Percentiles rank a stretch among this genome's conserved stretches.
Conservation (phyloP, 176 grass and related monocot species). For the Oryza rufipogon region DNA sequence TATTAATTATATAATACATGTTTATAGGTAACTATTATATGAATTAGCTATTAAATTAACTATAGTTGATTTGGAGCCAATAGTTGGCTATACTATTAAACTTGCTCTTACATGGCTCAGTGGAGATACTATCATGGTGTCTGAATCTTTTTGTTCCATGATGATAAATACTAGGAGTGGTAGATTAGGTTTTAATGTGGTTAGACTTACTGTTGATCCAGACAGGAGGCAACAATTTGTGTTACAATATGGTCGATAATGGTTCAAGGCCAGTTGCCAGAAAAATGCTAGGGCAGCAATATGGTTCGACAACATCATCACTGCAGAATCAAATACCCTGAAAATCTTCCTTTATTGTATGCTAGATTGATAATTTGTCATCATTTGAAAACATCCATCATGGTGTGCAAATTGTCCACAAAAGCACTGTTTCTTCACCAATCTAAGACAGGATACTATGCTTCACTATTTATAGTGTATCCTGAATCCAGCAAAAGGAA, state of each 20-base stretch:
- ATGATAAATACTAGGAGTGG: slow-evolving; percentile 4
- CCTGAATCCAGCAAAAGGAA: not conserved
- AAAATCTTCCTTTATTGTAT: not conserved
- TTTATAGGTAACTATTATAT: too few species aligned
- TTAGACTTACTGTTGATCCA: slow-evolving; percentile 17
- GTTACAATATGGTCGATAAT: not conserved
- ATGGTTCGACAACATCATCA: slow-evolving; percentile 22
- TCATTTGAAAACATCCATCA: slow-evolving; percentile 16
- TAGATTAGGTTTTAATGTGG: slow-evolving; percentile 17
- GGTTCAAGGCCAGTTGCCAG: not conserved
- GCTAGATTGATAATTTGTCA: not conserved
- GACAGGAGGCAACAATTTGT: not conserved
- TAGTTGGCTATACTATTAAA: too few species aligned
- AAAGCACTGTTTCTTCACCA: not conserved
- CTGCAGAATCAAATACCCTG: not conserved
- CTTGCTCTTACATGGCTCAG: not conserved
- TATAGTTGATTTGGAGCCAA: too few species aligned
- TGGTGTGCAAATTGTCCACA: not conserved
- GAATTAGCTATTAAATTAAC: too few species aligned
- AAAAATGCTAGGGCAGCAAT: too few species aligned
- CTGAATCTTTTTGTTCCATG: slow-evolving; percentile 30
- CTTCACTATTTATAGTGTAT: not conserved
- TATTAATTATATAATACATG: too few species aligned
- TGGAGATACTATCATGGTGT: slow-evolving; percentile 43
- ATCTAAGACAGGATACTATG: not conserved